Base-by-base conservation (phyloP, 768 basidiomycete species). In the Leccinum aurantiacum region DNA sequence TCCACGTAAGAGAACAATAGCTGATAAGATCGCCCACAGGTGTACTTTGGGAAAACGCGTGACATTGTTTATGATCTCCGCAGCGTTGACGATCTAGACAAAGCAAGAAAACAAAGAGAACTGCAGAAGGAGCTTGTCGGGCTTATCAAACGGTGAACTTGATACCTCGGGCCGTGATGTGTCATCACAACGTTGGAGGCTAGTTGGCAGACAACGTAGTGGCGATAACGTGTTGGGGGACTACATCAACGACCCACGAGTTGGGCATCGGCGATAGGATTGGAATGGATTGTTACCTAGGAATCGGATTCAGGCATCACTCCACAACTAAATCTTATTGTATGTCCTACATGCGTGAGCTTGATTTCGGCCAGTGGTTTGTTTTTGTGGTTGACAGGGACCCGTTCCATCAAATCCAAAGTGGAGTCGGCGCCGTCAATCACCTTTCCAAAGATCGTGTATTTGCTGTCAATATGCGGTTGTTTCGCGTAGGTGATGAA, bases 371-470 rank as follows among this genome's bases (percentile, higher is more conserved):
- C 82, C 33, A 93, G 74, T 1, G 97, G 97, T 60, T 91, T 77
- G 73, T 94, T 94, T 76, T 98, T 99, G 60, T 86, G 81, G 70
- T 85, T 93, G 59, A 98, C 96, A 1, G 94, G 93, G 1, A 89
- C 87, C 24, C 88, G 85, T 72, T 98, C 97, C 84, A 98, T 93
- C n/a, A 83, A 82, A 67, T 98, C 97, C 49, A 99, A 77, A 5
- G 95, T 92, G 4, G 92, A 86, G 71, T 99, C 95, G n/a, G 83
- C 84, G 19, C 97, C 97, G 70, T 99, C 97, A 65, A 99, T 98
- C n/a, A 99, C 95, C 79, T 90, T 93, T 58, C 94, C 96, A 61
- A 98, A 87, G 55, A 98, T 97, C 15, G 93, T 93, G 75, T 91
- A 90, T 72, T 97, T 98, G 63, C 88, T 88, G 70, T 99, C 96